Conservation (phyloP, 345 rosid species). For the Brassica nigra region DNA sequence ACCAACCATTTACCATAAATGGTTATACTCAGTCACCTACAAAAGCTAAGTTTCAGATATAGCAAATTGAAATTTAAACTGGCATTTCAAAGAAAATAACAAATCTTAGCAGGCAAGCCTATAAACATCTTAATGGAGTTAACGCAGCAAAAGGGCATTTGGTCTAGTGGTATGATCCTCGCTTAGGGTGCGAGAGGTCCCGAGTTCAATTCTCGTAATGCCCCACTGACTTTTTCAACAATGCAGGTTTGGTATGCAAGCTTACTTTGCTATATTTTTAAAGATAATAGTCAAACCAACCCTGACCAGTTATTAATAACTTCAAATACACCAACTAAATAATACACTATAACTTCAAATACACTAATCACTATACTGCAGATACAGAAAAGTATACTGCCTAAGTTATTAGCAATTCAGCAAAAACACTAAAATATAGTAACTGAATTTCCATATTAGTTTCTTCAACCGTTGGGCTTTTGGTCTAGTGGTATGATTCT, state of each 20-base stretch:
- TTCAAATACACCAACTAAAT: not conserved
- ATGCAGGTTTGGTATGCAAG: not conserved
- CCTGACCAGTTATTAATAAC: not conserved
- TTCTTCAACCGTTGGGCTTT: constrained; percentile 43
- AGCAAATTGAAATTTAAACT: not conserved
- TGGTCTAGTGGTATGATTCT: constrained; percentile 95
- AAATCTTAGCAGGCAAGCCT: not conserved
- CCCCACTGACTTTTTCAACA: constrained; percentile 14
- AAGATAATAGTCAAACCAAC: not conserved
- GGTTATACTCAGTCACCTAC: not conserved
- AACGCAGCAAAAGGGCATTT: constrained; percentile 54
- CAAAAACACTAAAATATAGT: not conserved
- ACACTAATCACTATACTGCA: not conserved
- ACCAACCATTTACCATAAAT: not conserved
- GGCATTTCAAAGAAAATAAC: not conserved
- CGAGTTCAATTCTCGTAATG: constrained; percentile 55
- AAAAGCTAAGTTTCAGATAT: not conserved
- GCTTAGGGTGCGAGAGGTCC: constrained; percentile 92
- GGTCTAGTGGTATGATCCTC: constrained; percentile 93
- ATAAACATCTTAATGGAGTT: not conserved
- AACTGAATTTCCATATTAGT: not conserved
- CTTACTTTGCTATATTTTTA: not conserved
- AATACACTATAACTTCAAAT: not conserved
- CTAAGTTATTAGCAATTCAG: not conserved
- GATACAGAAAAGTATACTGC: not conserved